Conservation (phyloP, 352 stramenopile genomes). For the Globisporangium iwayamae region DNA sequence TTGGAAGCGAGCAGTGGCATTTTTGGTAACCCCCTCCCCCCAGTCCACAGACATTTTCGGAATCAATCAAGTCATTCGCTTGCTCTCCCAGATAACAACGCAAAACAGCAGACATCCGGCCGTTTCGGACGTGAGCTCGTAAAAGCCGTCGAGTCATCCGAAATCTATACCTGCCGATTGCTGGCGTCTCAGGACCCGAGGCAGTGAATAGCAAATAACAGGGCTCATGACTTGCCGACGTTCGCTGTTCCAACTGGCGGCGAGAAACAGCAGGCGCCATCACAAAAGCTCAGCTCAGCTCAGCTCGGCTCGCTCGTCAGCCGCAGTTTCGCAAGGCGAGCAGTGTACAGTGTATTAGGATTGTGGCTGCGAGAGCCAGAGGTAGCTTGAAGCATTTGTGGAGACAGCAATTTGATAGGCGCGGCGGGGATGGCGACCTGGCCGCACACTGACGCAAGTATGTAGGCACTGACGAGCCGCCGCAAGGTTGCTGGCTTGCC, state of each 20-base stretch:
- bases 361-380: conserved; percentile 1
- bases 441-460: background rate
- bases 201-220: background rate
- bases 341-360: too few relatives aligned
- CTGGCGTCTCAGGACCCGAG: conserved; percentile 4
- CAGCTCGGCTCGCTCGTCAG: background rate
- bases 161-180: background rate
- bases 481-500: background rate
- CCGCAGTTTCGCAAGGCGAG: background rate
- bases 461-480: background rate
- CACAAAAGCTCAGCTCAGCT: background rate
- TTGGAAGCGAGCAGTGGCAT: background rate
- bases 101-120: background rate
- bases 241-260: background rate
- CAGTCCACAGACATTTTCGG: background rate
- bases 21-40: background rate
- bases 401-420: background rate
- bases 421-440: background rate
- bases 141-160: conserved; percentile 5
- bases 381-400: too few relatives aligned
- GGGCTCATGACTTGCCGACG: background rate
- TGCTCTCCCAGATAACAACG: background rate
- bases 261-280: background rate
- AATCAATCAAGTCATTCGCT: conserved; percentile 1
- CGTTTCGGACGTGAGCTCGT: background rate